A percentile compares a stretch with the other conserved stretches of the same genome.
phyloP scores from a whole-genome alignment of 108 stramenopile genomes.

The Fragilariopsis cylindrus region DNA sequence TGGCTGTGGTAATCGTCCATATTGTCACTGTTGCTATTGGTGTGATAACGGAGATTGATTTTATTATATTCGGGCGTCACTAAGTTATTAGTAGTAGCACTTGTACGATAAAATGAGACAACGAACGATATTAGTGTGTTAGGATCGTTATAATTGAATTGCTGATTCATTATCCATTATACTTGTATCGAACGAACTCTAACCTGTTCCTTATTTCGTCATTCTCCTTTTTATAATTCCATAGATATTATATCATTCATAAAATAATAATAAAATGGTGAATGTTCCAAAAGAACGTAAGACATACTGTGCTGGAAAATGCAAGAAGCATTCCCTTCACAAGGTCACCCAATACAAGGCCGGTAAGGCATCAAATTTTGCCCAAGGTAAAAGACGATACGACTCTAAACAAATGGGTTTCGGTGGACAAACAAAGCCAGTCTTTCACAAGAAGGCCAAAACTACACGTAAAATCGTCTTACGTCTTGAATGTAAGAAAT shows the following conservation, averaged over 20 bases:
- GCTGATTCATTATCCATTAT: no score
- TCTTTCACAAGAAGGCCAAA: conserved; percentile 99
- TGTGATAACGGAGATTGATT: no score
- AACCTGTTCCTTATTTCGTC: background rate
- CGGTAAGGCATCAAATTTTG: conserved; percentile 99
- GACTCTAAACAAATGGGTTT: conserved; percentile 99
- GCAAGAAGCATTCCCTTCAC: conserved; percentile 97
- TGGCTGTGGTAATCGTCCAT: no score
- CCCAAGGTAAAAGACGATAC: conserved; percentile 99
- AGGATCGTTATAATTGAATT: no score
- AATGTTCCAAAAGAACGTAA: conserved; percentile 99
- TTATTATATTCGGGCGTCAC: no score
- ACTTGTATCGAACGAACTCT: no score
- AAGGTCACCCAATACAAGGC: conserved; percentile 99
- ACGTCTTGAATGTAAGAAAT: conserved; percentile 99
- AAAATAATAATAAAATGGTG: conserved; percentile 75
- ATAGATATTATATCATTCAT: background rate
- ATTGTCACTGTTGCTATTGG: no score
- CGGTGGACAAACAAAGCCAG: conserved; percentile 99
- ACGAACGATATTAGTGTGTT: no score
- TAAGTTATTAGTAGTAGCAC: no score
- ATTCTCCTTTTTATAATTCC: background rate
- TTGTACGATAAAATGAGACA: no score
- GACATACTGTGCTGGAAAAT: conserved; percentile 98
- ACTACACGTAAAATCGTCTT: conserved; percentile 99